A percentile compares a stretch with the other conserved stretches of the same genome.
Evolutionary conservation across 2,329 filamentous ascomycete species (phyloP).

Genomic region (Harringtonia lauricola): DNA sequence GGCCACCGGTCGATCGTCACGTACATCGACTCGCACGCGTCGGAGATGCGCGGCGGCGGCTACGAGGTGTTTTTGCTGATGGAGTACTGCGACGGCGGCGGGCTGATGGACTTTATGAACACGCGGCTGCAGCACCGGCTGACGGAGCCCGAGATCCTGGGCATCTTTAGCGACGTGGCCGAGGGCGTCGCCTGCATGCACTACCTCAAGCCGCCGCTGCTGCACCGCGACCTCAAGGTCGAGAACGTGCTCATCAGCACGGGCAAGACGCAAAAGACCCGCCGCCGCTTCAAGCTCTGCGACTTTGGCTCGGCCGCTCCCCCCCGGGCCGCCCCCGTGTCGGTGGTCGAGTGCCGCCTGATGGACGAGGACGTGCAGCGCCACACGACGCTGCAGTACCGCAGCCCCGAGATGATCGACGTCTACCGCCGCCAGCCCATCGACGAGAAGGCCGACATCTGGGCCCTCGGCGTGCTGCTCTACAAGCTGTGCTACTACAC

Average conservation of each 20-base stretch:
- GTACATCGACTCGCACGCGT: conserved; percentile 97
- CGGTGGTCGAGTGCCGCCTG: conserved; percentile 75
- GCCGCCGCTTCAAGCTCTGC: conserved; percentile 83
- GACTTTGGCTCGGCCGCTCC: conserved; percentile 91
- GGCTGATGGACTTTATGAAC: conserved; percentile 99
- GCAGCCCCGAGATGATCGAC: conserved; percentile 97
- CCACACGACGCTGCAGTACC: conserved; percentile 93
- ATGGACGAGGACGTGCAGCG: conserved; percentile 96
- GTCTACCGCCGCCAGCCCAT: conserved; percentile 95
- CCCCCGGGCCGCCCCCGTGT: conserved; percentile 74
- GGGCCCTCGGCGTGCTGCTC: conserved; percentile 86
- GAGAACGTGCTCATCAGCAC: conserved; percentile 90
- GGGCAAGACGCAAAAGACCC: conserved; percentile 18
- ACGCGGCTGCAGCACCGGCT: conserved; percentile 90
- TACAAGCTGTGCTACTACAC: conserved; percentile 99
- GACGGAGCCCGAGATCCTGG: conserved; percentile 93
- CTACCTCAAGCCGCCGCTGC: conserved; percentile 84
- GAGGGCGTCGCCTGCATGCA: conserved; percentile 99
- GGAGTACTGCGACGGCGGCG: conserved; percentile 93
- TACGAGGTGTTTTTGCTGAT: conserved; percentile 98
- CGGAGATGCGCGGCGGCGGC: conserved; percentile 80
- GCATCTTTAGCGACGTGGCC: conserved; percentile 92
- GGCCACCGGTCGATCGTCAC: conserved; percentile 93
- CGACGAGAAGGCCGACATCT: conserved; percentile 97
- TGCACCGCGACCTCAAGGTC: conserved; percentile 93